Conservation (phyloP, 2,329 filamentous ascomycete genomes). For the Myrmaecium sp. region DNA sequence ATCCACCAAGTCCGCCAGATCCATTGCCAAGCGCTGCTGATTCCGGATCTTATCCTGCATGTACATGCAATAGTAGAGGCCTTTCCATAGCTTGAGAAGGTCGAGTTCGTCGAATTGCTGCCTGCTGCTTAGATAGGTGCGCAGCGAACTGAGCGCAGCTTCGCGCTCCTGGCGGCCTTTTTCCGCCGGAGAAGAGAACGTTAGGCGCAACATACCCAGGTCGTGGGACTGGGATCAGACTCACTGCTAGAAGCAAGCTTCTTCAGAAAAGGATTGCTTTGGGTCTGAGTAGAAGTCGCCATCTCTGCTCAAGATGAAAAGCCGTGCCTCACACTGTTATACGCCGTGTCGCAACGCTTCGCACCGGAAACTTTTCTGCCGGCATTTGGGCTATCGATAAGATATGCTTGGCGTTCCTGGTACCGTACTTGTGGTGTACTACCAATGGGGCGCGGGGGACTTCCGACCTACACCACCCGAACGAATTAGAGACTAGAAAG, state of each 20-base stretch:
- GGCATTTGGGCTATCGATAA: conserved; percentile 1
- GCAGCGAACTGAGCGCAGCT: conserved; percentile 59
- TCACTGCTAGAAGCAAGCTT: conserved; percentile 71
- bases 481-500: too few species aligned
- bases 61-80: conserved; percentile 82
- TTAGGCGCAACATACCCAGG: background rate
- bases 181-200: conserved; percentile 8
- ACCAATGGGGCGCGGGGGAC: conserved; percentile 8
- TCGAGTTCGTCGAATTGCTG: conserved; percentile 49
- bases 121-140: conserved; percentile 55
- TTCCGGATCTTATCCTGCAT: conserved; percentile 81
- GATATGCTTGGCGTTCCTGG: conserved; percentile 1
- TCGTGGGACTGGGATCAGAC: conserved; percentile 11
- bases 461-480: too few species aligned
- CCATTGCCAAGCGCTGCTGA: conserved; percentile 66
- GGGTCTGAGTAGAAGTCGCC: conserved; percentile 23
- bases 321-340: background rate
- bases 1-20: conserved; percentile 55
- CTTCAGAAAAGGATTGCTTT: conserved; percentile 55
- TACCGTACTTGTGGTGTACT: conserved; percentile 7
- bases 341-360: conserved; percentile 1
- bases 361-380: conserved; percentile 3
- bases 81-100: conserved; percentile 82
- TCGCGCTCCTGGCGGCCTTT: conserved; percentile 70
- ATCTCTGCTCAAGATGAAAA: conserved; percentile 8